phyloP scores from a whole-genome alignment of 495 filamentous ascomycete genomes.

The Aspergillus ellipticus region DNA sequence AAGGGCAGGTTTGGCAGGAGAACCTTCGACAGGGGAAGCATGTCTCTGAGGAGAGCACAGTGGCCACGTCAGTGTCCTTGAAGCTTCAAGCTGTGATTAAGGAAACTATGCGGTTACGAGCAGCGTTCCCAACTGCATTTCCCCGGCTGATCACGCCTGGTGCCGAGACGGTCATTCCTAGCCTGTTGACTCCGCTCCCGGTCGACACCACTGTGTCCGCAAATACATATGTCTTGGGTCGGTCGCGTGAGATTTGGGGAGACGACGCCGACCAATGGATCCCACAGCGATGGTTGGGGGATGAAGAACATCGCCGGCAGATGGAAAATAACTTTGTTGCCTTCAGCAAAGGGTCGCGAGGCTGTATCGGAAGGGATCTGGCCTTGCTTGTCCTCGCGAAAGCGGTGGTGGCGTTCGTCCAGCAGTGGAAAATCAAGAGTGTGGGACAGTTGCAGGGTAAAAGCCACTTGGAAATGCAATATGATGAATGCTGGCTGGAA shows the following conservation, averaged over 20 bases:
- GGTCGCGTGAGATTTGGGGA: conserved; percentile 52
- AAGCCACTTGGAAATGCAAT: conserved; percentile 19
- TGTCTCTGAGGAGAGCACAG: background rate
- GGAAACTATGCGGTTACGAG: conserved; percentile 68
- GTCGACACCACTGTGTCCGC: conserved; percentile 55
- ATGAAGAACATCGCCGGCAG: conserved; percentile 42
- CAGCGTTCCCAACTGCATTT: conserved; percentile 64
- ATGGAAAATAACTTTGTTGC: conserved; percentile 26
- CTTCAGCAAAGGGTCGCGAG: conserved; percentile 20
- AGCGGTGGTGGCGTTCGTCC: conserved; percentile 11
- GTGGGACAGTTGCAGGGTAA: conserved; percentile 12
- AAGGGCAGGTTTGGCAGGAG: conserved; percentile 17
- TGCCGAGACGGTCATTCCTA: conserved; percentile 13
- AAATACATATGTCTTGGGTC: conserved; percentile 54
- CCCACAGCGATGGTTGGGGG: conserved; percentile 53
- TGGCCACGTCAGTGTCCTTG: conserved; percentile 36
- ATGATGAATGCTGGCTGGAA: conserved; percentile 14
- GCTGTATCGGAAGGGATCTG: conserved; percentile 16
- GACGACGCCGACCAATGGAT: conserved; percentile 50
- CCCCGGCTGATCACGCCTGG: conserved; percentile 38
- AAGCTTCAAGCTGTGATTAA: conserved; percentile 69
- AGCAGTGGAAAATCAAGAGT: conserved; percentile 10
- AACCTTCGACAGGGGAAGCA: conserved; percentile 7
- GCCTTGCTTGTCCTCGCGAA: conserved; percentile 16
- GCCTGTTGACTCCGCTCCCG: conserved; percentile 50